Conservation (phyloP, 768 basidiomycete genomes). For the Suillus cothurnatus region DNA sequence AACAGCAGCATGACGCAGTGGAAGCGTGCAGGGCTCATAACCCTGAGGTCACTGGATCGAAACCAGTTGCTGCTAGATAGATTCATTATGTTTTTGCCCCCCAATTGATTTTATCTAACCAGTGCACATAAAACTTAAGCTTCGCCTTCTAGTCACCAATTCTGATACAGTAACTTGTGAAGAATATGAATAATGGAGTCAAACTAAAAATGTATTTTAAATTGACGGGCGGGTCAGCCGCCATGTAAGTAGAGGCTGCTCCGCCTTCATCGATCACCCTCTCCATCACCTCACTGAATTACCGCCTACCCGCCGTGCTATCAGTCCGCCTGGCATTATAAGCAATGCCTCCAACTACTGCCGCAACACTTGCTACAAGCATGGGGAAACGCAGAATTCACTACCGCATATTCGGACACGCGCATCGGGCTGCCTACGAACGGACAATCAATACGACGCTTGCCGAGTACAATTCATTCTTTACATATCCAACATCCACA, state of each 20-base stretch:
- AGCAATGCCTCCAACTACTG: not conserved
- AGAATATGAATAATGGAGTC: not conserved
- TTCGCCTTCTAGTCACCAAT: not conserved
- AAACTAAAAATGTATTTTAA: not conserved
- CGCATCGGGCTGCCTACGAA: not conserved
- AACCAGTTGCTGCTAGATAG: constrained; percentile 58
- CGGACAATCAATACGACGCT: not conserved
- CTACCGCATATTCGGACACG: constrained; percentile 3
- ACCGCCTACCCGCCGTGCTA: not conserved
- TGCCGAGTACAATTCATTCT: not conserved
- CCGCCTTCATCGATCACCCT: not conserved
- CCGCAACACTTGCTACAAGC: not conserved
- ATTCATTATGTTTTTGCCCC: not conserved
- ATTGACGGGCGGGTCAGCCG: not conserved
- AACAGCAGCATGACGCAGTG: constrained; percentile 59
- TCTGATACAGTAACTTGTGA: not conserved
- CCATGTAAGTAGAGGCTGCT: not conserved
- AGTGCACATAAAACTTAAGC: not conserved
- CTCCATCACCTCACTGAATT: not conserved
- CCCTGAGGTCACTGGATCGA: constrained; percentile 69
- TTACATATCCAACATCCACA: not conserved
- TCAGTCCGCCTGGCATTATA: not conserved
- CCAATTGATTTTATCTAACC: no score
- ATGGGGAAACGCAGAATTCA: not conserved
- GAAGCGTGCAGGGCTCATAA: constrained; percentile 63